Evolutionary conservation across 1,284 basidiomycete genomes (phyloP).

Genomic region (Fomitiporia mediterranea): DNA sequence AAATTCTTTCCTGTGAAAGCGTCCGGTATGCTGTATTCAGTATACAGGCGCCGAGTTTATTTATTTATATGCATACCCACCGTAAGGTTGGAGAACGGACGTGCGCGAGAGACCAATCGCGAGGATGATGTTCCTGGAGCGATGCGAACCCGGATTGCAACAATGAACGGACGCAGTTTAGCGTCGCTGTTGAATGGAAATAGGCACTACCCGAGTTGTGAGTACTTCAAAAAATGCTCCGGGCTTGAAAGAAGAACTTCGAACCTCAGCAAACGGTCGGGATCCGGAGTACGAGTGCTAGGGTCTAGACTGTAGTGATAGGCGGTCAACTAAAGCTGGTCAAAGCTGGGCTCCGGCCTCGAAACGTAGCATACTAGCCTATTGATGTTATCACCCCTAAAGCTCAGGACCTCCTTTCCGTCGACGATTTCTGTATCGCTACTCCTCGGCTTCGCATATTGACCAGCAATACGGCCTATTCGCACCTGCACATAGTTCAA

Average conservation of each 20-base stretch:
- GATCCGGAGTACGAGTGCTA: constrained; percentile 81
- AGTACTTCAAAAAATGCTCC: neutral
- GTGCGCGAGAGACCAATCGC: constrained; percentile 89
- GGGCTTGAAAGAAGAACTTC: constrained; percentile 15
- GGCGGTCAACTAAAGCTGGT: too few relatives aligned
- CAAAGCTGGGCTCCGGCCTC: neutral
- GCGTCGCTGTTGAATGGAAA: constrained; percentile 91
- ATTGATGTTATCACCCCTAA: constrained; percentile 97
- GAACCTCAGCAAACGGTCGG: constrained; percentile 77
- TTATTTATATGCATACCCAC: constrained; percentile 31
- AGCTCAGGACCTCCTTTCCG: constrained; percentile 69
- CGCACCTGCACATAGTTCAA: constrained; percentile 49
- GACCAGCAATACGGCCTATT: constrained; percentile 89
- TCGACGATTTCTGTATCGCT: constrained; percentile 79
- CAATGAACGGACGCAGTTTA: constrained; percentile 89
- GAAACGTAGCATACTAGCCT: constrained; percentile 53
- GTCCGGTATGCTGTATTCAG: neutral
- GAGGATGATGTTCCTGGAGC: constrained; percentile 69
- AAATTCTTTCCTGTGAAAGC: constrained; percentile 63
- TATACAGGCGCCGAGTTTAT: neutral
- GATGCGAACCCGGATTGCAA: constrained; percentile 91
- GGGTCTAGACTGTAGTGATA: constrained; percentile 50
- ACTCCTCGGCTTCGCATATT: constrained; percentile 95
- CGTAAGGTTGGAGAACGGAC: constrained; percentile 79
- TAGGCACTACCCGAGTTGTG: constrained; percentile 64